Percentiles rank a stretch among this genome's conserved stretches.
phyloP scores from a whole-genome alignment of 2,329 filamentous ascomycete genomes.

The Fusarium marasasianum region DNA sequence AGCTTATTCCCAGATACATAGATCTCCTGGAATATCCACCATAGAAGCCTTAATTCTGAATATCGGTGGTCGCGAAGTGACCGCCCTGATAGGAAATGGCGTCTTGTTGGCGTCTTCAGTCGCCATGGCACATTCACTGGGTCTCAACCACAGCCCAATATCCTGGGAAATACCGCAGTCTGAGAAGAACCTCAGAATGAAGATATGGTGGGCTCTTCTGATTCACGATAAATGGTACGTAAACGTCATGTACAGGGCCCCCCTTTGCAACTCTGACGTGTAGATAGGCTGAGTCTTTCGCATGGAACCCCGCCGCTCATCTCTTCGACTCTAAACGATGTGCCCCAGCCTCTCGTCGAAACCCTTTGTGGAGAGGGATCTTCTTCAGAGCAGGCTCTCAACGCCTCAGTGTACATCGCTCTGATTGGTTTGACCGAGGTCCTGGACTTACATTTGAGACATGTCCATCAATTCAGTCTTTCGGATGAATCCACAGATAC shows the following conservation, averaged over 20 bases:
- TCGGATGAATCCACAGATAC: slow-evolving; percentile 40
- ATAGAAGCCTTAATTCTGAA: slow-evolving; percentile 67
- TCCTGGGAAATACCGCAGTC: slow-evolving; percentile 61
- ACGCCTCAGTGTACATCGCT: slow-evolving; percentile 55
- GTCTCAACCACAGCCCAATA: slow-evolving; percentile 62
- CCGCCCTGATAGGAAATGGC: slow-evolving; percentile 67
- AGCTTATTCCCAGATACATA: slow-evolving; percentile 67
- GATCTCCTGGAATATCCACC: slow-evolving; percentile 66
- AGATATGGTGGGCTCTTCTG: slow-evolving; percentile 65
- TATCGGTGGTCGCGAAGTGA: slow-evolving; percentile 67
- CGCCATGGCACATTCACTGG: slow-evolving; percentile 62
- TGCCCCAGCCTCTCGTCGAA: slow-evolving; percentile 53
- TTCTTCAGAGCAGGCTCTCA: slow-evolving; percentile 28
- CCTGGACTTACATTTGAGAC: slow-evolving; percentile 44
- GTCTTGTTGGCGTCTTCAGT: slow-evolving; percentile 60
- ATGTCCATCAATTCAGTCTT: slow-evolving; percentile 49
- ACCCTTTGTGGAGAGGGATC: slow-evolving; percentile 44
- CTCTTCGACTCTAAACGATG: slow-evolving; percentile 56
- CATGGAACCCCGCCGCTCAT: slow-evolving; percentile 64
- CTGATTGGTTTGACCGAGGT: slow-evolving; percentile 56
- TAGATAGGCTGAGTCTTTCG: slow-evolving; percentile 58
- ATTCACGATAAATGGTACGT: slow-evolving; percentile 65
- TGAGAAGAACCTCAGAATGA: slow-evolving; percentile 62
- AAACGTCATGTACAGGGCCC: accelerated
- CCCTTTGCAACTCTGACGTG: background rate